A percentile compares a stretch with the other conserved stretches of the same genome.
phyloP scores from a whole-genome alignment of 345 rosid genomes.

The Arabis alpina region DNA sequence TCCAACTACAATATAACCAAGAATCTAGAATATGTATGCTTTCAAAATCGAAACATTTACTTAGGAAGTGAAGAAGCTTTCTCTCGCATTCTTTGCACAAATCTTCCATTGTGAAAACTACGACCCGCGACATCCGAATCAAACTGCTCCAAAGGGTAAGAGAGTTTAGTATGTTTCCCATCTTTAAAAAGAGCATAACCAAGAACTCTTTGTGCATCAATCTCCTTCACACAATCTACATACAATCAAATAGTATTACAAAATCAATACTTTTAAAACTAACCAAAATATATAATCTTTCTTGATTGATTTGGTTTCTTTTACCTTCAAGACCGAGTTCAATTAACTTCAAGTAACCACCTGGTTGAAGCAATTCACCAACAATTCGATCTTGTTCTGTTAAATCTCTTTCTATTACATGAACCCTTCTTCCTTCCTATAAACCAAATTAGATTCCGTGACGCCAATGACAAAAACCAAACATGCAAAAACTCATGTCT shows the following conservation, averaged over 20 bases:
- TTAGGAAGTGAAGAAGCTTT: slow-evolving; percentile 55
- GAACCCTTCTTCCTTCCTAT: slow-evolving; percentile 60
- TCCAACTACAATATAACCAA: not conserved
- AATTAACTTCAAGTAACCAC: slow-evolving; percentile 54
- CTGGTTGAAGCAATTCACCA: slow-evolving; percentile 61
- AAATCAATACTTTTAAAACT: not conserved
- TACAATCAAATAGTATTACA: not conserved
- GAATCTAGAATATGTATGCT: not conserved
- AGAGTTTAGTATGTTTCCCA: slow-evolving; percentile 46
- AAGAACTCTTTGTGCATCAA: slow-evolving; percentile 57
- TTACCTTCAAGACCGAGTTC: slow-evolving; percentile 60
- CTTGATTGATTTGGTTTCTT: not conserved
- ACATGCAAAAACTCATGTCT: slow-evolving; percentile 8
- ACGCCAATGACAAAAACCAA: not conserved
- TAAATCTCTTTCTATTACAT: slow-evolving; percentile 59
- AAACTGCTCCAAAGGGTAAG: slow-evolving; percentile 55
- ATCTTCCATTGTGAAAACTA: slow-evolving; percentile 61
- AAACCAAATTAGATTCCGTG: slow-evolving; percentile 25
- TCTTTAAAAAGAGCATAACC: slow-evolving; percentile 60
- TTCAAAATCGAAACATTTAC: slow-evolving; percentile 27
- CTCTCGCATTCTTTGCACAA: slow-evolving; percentile 59
- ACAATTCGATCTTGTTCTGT: slow-evolving; percentile 56
- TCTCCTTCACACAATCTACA: slow-evolving; percentile 58
- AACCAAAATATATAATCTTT: slow-evolving; percentile 6
- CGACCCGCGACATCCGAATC: slow-evolving; percentile 54